These are phyloP conservation scores for Arthromyces matolae DNA, from an alignment of 768 basidiomycete genomes.

Conservation along the genomic window DNA sequence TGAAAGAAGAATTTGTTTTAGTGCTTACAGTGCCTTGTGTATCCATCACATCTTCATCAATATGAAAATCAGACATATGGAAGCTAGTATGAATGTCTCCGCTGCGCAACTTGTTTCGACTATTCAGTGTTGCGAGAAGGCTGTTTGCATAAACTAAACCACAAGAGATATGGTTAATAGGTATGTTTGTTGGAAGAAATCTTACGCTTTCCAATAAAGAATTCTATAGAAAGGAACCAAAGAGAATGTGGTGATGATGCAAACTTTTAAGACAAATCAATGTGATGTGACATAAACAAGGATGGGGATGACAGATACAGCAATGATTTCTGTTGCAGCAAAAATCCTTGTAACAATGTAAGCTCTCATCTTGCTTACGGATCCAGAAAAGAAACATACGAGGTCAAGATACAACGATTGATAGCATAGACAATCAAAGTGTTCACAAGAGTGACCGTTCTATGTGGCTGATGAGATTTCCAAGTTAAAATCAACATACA, in stretches of 20 bases:
- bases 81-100: constrained; percentile 5
- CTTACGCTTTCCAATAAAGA: constrained; percentile 45
- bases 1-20: too few species aligned
- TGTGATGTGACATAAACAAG: background rate
- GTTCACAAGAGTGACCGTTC: constrained; percentile 40
- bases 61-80: constrained; percentile 14
- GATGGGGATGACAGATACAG: constrained; percentile 20
- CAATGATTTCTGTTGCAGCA: constrained; percentile 36
- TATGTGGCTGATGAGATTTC: constrained; percentile 12
- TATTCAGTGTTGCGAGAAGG: constrained; percentile 41
- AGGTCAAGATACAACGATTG: constrained; percentile 46
- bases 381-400: constrained; percentile 26
- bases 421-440: constrained; percentile 46
- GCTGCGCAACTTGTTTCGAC: constrained; percentile 25
- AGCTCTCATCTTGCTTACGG: background rate
- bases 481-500: background rate
- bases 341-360: constrained; percentile 20
- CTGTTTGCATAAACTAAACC: constrained; percentile 45
- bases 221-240: constrained; percentile 39
- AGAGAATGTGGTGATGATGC: constrained; percentile 27
- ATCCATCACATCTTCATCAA: too few species aligned
- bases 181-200: background rate
- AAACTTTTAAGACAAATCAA: constrained; percentile 17
- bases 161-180: background rate
- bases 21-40: too few species aligned